Evolutionary conservation across 805 yeast genomes (phyloP).

Genomic region (Candida vaughaniae): DNA sequence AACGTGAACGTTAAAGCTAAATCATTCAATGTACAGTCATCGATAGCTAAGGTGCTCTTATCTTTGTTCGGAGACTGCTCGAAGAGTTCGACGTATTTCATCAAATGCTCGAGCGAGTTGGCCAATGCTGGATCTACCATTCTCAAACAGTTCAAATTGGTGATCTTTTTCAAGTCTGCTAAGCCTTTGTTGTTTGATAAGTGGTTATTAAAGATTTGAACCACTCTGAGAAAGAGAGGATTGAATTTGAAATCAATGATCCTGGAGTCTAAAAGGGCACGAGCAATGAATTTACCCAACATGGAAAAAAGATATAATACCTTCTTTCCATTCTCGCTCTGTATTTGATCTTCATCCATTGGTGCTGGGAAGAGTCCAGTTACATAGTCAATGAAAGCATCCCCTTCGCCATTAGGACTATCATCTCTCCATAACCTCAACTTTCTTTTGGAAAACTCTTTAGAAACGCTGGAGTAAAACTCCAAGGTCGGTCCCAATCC

Average conservation of each 20-base stretch:
- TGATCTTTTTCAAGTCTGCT: conserved; percentile 20
- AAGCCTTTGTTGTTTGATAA: conserved; percentile 6
- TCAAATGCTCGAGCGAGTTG: conserved; percentile 53
- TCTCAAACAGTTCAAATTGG: conserved; percentile 39
- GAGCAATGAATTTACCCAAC: conserved; percentile 81
- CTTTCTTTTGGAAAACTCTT: conserved; percentile 60
- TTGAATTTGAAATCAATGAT: conserved; percentile 81
- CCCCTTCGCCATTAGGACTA: conserved; percentile 19
- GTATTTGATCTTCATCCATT: conserved; percentile 23
- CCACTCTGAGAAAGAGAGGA: conserved; percentile 63
- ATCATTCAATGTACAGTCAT: conserved; percentile 47
- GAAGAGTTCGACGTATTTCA: conserved; percentile 36
- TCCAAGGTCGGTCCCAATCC: conserved; percentile 96
- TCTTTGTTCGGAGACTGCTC: conserved; percentile 14
- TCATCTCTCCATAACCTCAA: conserved; percentile 68
- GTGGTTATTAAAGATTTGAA: conserved; percentile 35
- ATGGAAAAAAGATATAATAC: conserved; percentile 55
- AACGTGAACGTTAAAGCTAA: conserved; percentile 64
- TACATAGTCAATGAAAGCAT: conserved; percentile 37
- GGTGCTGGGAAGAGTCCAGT: conserved; percentile 80
- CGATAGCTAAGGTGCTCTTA: conserved; percentile 17
- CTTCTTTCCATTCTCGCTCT: conserved; percentile 37
- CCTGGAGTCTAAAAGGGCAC: conserved; percentile 85
- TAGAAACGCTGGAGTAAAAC: conserved; percentile 80
- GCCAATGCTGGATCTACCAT: conserved; percentile 60